Evolutionary conservation across 2,329 filamentous ascomycete genomes (phyloP).

Genomic region (Colletotrichum sublineola): DNA sequence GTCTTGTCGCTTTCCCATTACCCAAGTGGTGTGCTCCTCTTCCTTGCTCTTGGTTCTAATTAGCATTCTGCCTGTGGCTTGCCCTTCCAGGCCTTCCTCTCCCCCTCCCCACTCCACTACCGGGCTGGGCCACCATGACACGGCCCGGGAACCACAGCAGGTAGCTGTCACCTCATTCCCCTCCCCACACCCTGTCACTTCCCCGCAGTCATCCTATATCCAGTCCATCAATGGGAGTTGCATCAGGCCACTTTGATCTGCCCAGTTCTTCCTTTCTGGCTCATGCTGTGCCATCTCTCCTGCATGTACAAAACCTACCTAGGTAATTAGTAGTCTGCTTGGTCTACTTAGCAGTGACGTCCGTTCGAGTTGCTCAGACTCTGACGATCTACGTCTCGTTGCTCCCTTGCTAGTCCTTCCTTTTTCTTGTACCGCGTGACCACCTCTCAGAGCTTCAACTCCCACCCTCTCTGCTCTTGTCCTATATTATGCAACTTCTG

Average conservation of each 20-base stretch:
- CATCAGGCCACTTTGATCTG: conserved; percentile 39
- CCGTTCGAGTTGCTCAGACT: conserved; percentile 32
- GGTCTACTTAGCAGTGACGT: conserved; percentile 29
- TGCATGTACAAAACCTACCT: not conserved
- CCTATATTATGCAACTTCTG: not conserved
- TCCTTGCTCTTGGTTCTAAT: not conserved
- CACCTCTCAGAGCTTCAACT: conserved; percentile 26
- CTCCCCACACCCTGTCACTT: conserved; percentile 23
- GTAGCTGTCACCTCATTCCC: conserved; percentile 13
- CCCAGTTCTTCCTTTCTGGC: conserved; percentile 31
- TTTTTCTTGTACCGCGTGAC: conserved; percentile 37
- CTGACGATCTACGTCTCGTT: conserved; percentile 33
- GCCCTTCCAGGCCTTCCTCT: not conserved
- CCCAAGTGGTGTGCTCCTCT: not conserved
- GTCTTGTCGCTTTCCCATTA: not conserved
- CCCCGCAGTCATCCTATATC: conserved; percentile 41
- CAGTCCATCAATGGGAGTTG: conserved; percentile 33
- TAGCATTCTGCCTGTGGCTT: not conserved
- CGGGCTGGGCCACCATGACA: conserved; percentile 13
- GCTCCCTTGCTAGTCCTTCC: conserved; percentile 35
- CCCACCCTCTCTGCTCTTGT: conserved; percentile 8
- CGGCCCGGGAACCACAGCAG: not conserved
- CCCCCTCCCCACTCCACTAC: not conserved
- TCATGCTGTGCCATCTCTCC: conserved; percentile 12
- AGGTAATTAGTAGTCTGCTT: conserved; percentile 7